Conservation (phyloP, 805 yeast genomes). For the Candida rishiriensis region DNA sequence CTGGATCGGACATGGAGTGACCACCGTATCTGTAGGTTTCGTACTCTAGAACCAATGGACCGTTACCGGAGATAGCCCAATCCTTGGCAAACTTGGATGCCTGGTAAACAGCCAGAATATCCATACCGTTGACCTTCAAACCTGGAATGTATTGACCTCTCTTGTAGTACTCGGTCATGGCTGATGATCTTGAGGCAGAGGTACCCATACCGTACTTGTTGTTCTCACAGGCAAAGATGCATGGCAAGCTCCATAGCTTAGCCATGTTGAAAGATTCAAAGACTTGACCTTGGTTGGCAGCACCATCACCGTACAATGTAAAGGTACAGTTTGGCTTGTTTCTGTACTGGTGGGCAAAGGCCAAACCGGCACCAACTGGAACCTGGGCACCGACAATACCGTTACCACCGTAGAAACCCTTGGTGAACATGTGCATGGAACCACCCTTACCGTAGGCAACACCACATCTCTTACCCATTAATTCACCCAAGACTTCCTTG, state of each 20-base stretch:
- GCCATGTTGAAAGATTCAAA: conserved; percentile 99
- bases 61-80: conserved; percentile 90
- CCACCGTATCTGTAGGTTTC: conserved; percentile 99
- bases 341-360: conserved; percentile 96
- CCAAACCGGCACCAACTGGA: conserved; percentile 95
- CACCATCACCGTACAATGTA: conserved; percentile 97
- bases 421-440: conserved; percentile 97
- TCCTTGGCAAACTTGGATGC: conserved; percentile 97
- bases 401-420: conserved; percentile 97
- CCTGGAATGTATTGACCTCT: conserved; percentile 99
- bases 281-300: conserved; percentile 98
- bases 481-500: conserved; percentile 85
- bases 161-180: conserved; percentile 94
- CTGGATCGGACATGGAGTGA: conserved; percentile 99
- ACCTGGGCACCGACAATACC: conserved; percentile 99
- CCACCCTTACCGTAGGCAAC: conserved; percentile 98
- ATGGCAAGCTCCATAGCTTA: conserved; percentile 95
- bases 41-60: conserved; percentile 93
- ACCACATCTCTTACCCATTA: conserved; percentile 95
- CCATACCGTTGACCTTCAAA: conserved; percentile 98
- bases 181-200: conserved; percentile 94
- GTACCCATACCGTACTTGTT: conserved; percentile 99
- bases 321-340: conserved; percentile 76
- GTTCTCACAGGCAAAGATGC: conserved; percentile 94
- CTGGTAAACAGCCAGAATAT: conserved; percentile 88